phyloP scores from a whole-genome alignment of 1,284 basidiomycete genomes.

The Trichosporon sp. region DNA sequence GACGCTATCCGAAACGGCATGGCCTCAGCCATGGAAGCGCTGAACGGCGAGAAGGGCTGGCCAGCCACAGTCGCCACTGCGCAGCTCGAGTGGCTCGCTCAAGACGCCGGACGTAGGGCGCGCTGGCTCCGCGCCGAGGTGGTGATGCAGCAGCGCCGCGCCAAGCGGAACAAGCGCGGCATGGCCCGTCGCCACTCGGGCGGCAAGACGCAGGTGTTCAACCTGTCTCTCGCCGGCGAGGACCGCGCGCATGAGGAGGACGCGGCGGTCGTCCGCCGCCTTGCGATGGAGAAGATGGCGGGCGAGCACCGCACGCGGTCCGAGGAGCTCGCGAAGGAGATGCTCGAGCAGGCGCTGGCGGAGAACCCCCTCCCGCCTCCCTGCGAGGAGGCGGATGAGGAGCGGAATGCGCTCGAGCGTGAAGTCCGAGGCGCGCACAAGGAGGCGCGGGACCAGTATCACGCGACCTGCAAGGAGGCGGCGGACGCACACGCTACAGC shows the following conservation, averaged over 20 bases:
- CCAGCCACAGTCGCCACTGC: conserved; percentile 13
- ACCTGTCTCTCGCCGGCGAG: conserved; percentile 19
- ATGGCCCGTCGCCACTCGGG: not conserved
- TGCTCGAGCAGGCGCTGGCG: conserved; percentile 14
- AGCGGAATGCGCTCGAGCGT: not conserved
- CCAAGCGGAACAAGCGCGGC: not conserved
- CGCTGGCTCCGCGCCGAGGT: conserved; percentile 25
- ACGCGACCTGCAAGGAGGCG: conserved; percentile 16
- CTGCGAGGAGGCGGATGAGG: not conserved
- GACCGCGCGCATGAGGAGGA: conserved; percentile 18
- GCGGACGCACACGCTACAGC: not conserved
- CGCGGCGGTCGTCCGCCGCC: conserved; percentile 18
- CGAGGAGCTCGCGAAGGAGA: conserved; percentile 15
- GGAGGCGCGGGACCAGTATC: conserved; percentile 11
- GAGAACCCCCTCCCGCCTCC: not conserved
- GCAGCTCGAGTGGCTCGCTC: conserved; percentile 27
- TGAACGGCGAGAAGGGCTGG: conserved; percentile 26
- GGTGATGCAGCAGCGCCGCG: conserved; percentile 2
- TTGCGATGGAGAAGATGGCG: conserved; percentile 19
- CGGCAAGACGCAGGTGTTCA: not conserved
- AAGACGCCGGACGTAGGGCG: conserved; percentile 21
- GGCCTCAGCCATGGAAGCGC: conserved; percentile 17
- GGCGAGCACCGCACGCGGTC: conserved; percentile 18
- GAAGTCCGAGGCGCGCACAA: conserved; percentile 9
- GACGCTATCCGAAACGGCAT: conserved; percentile 10